Evolutionary conservation across 441 rosid genomes (phyloP), one percentile per base, ranked within the genome.

Genomic region (Codiaeum variegatum): DNA sequence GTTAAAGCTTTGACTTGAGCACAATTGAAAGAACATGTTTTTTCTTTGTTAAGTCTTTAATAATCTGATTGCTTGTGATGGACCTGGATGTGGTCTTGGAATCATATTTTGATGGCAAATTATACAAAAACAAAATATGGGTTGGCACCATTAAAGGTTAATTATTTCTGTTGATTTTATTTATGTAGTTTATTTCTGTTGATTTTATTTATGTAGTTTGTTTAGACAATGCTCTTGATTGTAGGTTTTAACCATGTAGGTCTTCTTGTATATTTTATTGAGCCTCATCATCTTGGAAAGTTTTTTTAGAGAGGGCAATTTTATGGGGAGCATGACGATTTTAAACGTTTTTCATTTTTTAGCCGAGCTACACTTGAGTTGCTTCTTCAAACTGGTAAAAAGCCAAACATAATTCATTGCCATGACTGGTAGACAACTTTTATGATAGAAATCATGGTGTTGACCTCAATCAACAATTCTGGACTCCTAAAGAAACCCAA

Each of bases 391-490:
- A 82, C 94, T 63, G 97, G 98, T 72, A 95, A 95, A 83, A 90
- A 81, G 81, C 99, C 99, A 0, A 97, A 95, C 82, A 90, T 95
- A 76, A 91, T 95, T 62, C 99, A 95, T 76, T 95, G 98, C 82
- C 99, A 95, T 78, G 99, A 95, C 81, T 95, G 99, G 99, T 98
- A 95, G 85, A 91, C 99, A 70, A 98, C 99, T 73, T 95, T 95
- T 84, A n/a, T n/a, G n/a, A n/a, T n/a, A n/a, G n/a, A n/a, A n/a
- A n/a, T n/a, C n/a, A n/a, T n/a, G n/a, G n/a, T n/a, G n/a, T n/a
- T n/a, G n/a, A n/a, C n/a, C n/a, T n/a, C n/a, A n/a, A n/a, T n/a
- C n/a, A n/a, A n/a, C n/a, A n/a, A n/a, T n/a, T n/a, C n/a, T n/a
- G n/a, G n/a, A n/a, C n/a, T n/a, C n/a, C n/a, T n/a, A n/a, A n/a